Evolutionary conservation across 345 rosid genomes (phyloP).

Genomic region (Citrus inodora): DNA sequence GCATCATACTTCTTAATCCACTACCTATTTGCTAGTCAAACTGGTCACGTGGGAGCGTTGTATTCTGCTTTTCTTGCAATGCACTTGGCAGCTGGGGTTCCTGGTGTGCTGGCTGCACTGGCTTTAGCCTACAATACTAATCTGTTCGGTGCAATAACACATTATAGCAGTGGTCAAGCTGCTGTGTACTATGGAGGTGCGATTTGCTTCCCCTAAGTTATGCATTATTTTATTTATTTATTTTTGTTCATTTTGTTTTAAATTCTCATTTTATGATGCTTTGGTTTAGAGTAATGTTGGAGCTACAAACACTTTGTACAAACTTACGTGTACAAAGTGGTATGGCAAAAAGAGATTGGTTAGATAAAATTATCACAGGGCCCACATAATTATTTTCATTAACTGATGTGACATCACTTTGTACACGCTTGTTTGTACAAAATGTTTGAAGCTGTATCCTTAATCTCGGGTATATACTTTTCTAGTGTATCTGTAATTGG

Average conservation of each 20-base stretch:
- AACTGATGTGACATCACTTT: too few relatives aligned
- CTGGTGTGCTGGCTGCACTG: conserved; percentile 68
- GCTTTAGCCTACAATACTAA: conserved; percentile 90
- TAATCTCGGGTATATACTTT: too few relatives aligned
- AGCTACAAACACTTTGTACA: too few relatives aligned
- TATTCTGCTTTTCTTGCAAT: conserved; percentile 98
- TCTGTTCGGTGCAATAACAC: conserved; percentile 94
- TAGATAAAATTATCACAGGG: too few relatives aligned
- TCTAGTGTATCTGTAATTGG: background rate
- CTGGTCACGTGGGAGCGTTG: conserved; percentile 92
- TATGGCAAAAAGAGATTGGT: too few relatives aligned
- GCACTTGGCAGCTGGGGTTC: conserved; percentile 92
- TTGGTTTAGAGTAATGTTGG: background rate
- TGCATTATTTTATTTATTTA: background rate
- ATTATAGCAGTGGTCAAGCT: conserved; percentile 98
- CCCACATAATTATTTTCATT: too few relatives aligned
- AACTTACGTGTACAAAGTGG: too few relatives aligned
- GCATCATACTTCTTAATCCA: conserved; percentile 92
- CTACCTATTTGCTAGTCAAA: conserved; percentile 96
- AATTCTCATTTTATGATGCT: background rate
- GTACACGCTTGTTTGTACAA: too few relatives aligned
- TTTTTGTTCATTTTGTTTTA: background rate
- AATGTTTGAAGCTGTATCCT: too few relatives aligned
- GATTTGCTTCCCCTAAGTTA: conserved; percentile 4
- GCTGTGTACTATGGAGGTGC: conserved; percentile 96